These are phyloP conservation scores for Croton setiger DNA, from an alignment of 441 rosid genomes.

Conservation along the genomic window DNA sequence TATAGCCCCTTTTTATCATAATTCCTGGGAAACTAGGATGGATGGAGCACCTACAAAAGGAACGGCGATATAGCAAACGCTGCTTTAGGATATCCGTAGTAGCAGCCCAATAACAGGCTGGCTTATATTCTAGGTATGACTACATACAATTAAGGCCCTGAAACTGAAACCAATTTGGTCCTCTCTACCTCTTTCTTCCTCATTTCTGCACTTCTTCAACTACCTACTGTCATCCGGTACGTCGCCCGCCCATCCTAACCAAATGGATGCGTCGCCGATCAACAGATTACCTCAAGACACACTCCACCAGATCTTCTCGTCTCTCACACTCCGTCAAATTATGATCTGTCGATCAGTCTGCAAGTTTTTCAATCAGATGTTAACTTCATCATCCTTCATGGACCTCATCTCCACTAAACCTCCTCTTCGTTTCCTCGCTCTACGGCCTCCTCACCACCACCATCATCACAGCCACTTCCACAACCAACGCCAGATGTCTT, in stretches of 20 bases:
- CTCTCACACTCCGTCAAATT: conserved; percentile 77
- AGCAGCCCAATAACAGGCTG: no score
- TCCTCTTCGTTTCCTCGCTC: conserved; percentile 58
- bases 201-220: neutral
- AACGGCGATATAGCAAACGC: no score
- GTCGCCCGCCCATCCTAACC: conserved; percentile 21
- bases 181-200: neutral
- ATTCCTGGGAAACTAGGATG: no score
- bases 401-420: conserved; percentile 49
- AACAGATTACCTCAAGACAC: conserved; percentile 66
- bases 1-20: no score
- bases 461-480: conserved; percentile 35
- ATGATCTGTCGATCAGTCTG: conserved; percentile 67
- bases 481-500: conserved; percentile 14
- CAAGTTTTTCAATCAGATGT: conserved; percentile 52
- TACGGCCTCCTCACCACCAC: conserved; percentile 63
- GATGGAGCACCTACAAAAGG: no score
- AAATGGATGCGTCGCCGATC: conserved; percentile 68
- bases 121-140: no score
- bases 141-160: no score
- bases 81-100: no score
- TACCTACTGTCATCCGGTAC: neutral
- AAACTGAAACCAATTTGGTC: no score
- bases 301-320: conserved; percentile 80
- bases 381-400: conserved; percentile 58